Base-by-base conservation (phyloP, 1,139 yeast species). In the Geotrichum bryndzae region DNA sequence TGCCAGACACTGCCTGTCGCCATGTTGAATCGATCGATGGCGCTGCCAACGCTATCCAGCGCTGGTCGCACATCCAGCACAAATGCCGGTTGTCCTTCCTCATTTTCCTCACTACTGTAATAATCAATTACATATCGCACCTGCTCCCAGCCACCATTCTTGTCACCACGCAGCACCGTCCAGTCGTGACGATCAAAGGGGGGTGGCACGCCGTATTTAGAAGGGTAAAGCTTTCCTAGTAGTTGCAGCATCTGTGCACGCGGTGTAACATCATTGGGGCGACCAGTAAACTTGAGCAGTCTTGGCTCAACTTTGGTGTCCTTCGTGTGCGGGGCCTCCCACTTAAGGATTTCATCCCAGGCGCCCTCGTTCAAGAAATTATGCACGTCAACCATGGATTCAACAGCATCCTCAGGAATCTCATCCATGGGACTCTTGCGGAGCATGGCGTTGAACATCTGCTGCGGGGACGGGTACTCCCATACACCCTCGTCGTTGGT, bases 381-480 rank as follows among this genome's bases (percentile, higher is more conserved):
- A 75, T 95, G 99, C 56, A 94, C 96, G 66, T 88, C 95, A 46
- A 95, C 99, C 99, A 95, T 95, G 59, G 91, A 83, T 68, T 90
- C 97, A 6, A 94, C 97, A 0, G 97, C 97, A 66, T 90, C 97
- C 73, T 91, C 98, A 1, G 95, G 95, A 51, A 94, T 83, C 56
- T 88, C 87, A 38, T 86, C 90, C 2, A 78, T 78, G 70, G 91
- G 91, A 15, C 97, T 97, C 76, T 94, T 94, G 67, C 94, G 84
- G 54, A 91, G 78, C 98, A 94, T 94, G 31, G 99, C 99, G 72
- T 92, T 92, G 67, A 91, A 85, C 99, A 94, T 95, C 73, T 94
- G 99, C 74, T 94, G 99, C 0, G 99, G 99, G 1, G 97, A 90
- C 1, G 99, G 99, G 73, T 95, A 94, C 74, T 94, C 99, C 99